phyloP scores from a whole-genome alignment of 495 filamentous ascomycete species.

The Recurvomyces mirabilis region DNA sequence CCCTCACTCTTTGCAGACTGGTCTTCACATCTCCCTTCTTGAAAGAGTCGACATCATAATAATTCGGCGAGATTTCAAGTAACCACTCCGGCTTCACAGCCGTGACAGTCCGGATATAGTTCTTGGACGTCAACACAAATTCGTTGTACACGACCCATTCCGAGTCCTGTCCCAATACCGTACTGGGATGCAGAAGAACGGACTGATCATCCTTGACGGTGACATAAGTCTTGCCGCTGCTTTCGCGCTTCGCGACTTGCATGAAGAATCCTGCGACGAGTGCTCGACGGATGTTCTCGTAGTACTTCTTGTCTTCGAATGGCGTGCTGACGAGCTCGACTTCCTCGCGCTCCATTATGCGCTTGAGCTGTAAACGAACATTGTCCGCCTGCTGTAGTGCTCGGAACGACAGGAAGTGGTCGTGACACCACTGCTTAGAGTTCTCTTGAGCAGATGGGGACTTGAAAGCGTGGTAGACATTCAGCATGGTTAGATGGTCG shows the following conservation, averaged over 20 bases:
- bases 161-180: constrained; percentile 68
- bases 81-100: constrained; percentile 72
- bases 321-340: constrained; percentile 76
- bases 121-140: constrained; percentile 94
- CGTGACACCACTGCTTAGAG: constrained; percentile 84
- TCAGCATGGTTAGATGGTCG: constrained; percentile 91
- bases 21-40: constrained; percentile 75
- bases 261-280: constrained; percentile 98
- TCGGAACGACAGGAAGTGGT: constrained; percentile 89
- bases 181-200: constrained; percentile 87
- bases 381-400: constrained; percentile 87
- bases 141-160: constrained; percentile 99
- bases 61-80: constrained; percentile 80
- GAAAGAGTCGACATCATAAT: constrained; percentile 82
- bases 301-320: constrained; percentile 94
- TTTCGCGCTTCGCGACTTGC: constrained; percentile 93
- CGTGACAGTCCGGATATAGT: constrained; percentile 61
- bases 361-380: constrained; percentile 77
- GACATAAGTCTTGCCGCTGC: constrained; percentile 67
- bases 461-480: constrained; percentile 98
- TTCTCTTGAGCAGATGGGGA: constrained; percentile 57
- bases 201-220: constrained; percentile 91
- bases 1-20: constrained; percentile 58
- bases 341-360: constrained; percentile 89
- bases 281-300: constrained; percentile 88